Conservation (phyloP, 2,329 filamentous ascomycete species). For the Verticillium isaacii region DNA sequence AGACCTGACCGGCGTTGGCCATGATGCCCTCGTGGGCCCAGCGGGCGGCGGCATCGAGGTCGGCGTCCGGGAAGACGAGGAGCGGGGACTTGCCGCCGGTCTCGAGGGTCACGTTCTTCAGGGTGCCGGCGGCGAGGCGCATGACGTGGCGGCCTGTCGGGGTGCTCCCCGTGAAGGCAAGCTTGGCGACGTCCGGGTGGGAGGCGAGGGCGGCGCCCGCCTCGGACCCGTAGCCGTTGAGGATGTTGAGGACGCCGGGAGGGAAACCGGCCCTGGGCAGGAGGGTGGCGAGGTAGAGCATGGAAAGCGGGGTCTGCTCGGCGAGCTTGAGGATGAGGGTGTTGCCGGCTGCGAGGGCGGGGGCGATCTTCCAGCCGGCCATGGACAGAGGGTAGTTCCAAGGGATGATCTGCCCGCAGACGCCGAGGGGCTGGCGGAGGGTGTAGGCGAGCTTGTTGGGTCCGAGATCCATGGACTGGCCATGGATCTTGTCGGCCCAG, state of each 20-base stretch:
- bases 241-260: conserved; percentile 66
- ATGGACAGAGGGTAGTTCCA: conserved; percentile 80
- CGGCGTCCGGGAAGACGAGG: conserved; percentile 55
- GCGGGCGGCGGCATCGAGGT: conserved; percentile 60
- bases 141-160: conserved; percentile 64
- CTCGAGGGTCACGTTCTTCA: conserved; percentile 56
- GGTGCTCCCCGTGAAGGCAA: conserved; percentile 70
- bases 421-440: conserved; percentile 69
- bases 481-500: conserved; percentile 74
- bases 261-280: conserved; percentile 69
- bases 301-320: conserved; percentile 57
- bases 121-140: conserved; percentile 57
- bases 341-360: conserved; percentile 55
- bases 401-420: conserved; percentile 72
- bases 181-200: conserved; percentile 63
- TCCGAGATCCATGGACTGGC: conserved; percentile 70
- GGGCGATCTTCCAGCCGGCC: conserved; percentile 65
- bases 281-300: conserved; percentile 56
- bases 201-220: conserved; percentile 60
- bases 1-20: conserved; percentile 56
- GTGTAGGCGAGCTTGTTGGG: conserved; percentile 72
- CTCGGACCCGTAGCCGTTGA: conserved; percentile 61
- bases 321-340: conserved; percentile 55
- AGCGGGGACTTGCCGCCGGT: conserved; percentile 58
- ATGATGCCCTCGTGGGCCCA: conserved; percentile 36